phyloP scores from a whole-genome alignment of 306 rosid genomes.

The Malus sylvestris region DNA sequence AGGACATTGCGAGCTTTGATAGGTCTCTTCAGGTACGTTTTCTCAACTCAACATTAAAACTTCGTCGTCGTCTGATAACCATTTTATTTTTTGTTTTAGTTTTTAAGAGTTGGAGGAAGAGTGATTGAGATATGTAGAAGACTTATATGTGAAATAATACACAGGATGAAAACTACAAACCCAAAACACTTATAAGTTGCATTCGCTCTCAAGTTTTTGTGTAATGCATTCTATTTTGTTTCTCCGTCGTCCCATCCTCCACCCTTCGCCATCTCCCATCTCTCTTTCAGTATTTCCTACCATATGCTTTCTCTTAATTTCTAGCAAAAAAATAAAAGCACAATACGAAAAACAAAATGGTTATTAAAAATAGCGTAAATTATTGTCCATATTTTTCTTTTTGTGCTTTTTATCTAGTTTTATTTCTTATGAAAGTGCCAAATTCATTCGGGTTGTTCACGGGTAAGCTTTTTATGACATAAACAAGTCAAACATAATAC shows the following conservation, averaged over 20 bases:
- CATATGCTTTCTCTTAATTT: too few species aligned
- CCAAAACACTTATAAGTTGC: not conserved
- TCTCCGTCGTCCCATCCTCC: too few species aligned
- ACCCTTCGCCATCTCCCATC: too few species aligned
- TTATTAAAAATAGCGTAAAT: too few species aligned
- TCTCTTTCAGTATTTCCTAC: too few species aligned
- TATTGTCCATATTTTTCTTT: not conserved
- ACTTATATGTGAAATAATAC: too few species aligned
- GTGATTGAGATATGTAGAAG: not conserved
- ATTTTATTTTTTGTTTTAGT: not conserved
- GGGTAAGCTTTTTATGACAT: not conserved
- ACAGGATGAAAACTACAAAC: not conserved
- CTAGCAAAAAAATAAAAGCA: too few species aligned
- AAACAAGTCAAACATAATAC: not conserved
- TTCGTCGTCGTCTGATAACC: too few species aligned
- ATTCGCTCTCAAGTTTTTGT: not conserved
- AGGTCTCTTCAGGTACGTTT: constrained; percentile 62
- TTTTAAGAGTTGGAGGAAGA: not conserved
- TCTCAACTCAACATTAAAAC: not conserved
- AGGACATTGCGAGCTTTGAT: constrained; percentile 36
- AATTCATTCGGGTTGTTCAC: not conserved
- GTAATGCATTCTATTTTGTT: not conserved
- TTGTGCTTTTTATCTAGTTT: too few species aligned
- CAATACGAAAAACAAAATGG: too few species aligned
- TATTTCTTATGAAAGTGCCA: not conserved